These are phyloP conservation scores for Meyerozyma sp. DNA, from an alignment of 1,139 yeast species.

Conservation along the genomic window DNA sequence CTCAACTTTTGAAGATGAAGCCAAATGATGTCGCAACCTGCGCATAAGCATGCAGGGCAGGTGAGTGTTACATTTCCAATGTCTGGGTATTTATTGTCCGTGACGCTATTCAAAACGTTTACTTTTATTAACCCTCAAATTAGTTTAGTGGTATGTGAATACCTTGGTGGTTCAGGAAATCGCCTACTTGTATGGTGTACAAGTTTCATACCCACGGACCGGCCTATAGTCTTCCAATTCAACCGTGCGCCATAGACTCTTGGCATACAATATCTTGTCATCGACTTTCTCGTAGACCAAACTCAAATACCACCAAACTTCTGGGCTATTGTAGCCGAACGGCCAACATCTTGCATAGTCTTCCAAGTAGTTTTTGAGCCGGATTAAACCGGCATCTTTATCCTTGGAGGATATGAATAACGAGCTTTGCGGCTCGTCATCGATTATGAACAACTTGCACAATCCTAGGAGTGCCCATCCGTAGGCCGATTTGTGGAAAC, in stretches of 20 bases:
- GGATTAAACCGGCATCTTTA: conserved; percentile 56
- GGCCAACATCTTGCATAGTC: conserved; percentile 40
- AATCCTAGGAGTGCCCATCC: conserved; percentile 64
- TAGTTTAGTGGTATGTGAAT: neutral
- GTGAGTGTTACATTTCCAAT: neutral
- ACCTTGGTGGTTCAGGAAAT: neutral
- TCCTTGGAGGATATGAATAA: conserved; percentile 46
- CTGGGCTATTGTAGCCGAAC: conserved; percentile 55
- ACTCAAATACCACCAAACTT: conserved; percentile 71
- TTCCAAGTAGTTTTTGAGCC: conserved; percentile 62
- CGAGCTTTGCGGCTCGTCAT: conserved; percentile 29
- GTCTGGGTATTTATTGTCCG: too few species aligned
- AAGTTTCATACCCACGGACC: conserved; percentile 41
- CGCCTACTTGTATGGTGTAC: conserved; percentile 6
- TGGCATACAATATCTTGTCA: conserved; percentile 47
- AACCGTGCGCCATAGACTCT: conserved; percentile 61
- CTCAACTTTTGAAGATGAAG: neutral
- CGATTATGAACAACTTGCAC: conserved; percentile 48
- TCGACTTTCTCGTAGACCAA: conserved; percentile 58
- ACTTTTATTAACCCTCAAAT: too few species aligned
- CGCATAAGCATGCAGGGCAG: neutral
- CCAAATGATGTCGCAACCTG: neutral
- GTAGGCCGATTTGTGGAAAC: conserved; percentile 29
- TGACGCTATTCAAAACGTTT: neutral
- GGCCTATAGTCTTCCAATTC: conserved; percentile 65